Base-by-base conservation (phyloP, 768 basidiomycete species). In the Phaeotremella fagi region DNA sequence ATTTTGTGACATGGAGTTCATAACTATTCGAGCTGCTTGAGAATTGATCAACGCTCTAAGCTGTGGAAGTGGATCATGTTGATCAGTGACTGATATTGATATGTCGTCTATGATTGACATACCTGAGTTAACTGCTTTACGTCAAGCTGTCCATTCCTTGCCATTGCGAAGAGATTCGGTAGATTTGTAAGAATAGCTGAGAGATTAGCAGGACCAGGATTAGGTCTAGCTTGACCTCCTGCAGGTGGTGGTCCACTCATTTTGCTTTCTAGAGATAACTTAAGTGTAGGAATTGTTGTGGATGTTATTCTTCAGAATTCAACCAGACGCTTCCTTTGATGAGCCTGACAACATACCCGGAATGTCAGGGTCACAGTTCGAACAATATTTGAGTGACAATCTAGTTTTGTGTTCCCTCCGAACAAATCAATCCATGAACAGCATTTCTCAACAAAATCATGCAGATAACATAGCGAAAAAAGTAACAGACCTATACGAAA, bases 381-480 rank as follows among this genome's bases (percentile, higher is more conserved):
- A n/a, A n/a, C n/a, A n/a, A n/a, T n/a, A n/a, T n/a, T 33, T 33
- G 31, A 7, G 9, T 33, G 7, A 16, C 9, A 33, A 33, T 33
- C 16, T 33, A 7, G 31, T 7, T 7, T 33, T 33, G 16, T 33
- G 7, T 33, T 16, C 16, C 31, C 16, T 33, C 16, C 31, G 16
- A 33, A 7, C 16, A 7, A 33, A 33, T 33, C 31, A 33, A 16
- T 7, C 16, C 9, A 33, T 33, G 31, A 33, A 7, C 16, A 16
- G 7, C 31, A 33, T 16, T 7, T 16, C 9, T 33, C 31, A 16
- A 33, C 31, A 41, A 41, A 56, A 37, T 11, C 42, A 60, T 2
- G 35, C 50, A 1, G 60, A 74, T 20, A 31, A 35, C 0, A 36
- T 76, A 26, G 70, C 70, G 2, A 20, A 41, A 11, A 27, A 62